These are phyloP conservation scores for Seiridium cupressi DNA, from an alignment of 2,329 filamentous ascomycete genomes.

Conservation along the genomic window DNA sequence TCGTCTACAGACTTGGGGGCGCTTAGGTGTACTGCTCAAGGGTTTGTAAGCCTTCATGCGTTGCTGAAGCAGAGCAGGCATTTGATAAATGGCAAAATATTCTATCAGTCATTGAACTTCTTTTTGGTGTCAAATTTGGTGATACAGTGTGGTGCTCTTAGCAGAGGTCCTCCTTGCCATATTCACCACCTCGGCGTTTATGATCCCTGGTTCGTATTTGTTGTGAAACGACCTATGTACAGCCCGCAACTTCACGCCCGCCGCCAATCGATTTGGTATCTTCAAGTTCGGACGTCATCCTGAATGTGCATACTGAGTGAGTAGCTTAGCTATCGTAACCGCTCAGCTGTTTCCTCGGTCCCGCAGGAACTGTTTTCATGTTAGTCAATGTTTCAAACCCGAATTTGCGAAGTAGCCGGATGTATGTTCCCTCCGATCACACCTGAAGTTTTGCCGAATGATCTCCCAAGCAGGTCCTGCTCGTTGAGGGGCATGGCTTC, in stretches of 20 bases:
- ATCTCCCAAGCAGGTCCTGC: no score
- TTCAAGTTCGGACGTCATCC: neutral
- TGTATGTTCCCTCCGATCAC: no score
- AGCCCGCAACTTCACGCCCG: neutral
- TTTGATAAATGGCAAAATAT: neutral
- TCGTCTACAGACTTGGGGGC: no score
- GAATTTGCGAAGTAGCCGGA: neutral
- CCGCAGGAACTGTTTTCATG: conserved; percentile 48
- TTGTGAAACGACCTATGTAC: neutral
- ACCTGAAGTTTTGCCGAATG: no score
- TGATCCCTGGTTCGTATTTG: neutral
- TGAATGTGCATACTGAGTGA: neutral
- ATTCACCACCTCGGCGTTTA: neutral
- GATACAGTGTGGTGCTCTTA: neutral
- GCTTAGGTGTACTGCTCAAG: no score
- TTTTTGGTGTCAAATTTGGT: neutral
- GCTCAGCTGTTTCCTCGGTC: conserved; percentile 56
- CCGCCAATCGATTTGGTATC: neutral
- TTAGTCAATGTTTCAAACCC: neutral
- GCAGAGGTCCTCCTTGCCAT: no score
- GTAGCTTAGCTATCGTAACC: conserved; percentile 58
- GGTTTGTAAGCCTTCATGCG: no score
- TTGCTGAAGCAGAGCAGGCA: no score
- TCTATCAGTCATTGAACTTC: neutral
- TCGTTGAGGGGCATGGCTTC: no score